Conservation (phyloP, 2,329 filamentous ascomycete species). For the Simplicillium aogashimaense region DNA sequence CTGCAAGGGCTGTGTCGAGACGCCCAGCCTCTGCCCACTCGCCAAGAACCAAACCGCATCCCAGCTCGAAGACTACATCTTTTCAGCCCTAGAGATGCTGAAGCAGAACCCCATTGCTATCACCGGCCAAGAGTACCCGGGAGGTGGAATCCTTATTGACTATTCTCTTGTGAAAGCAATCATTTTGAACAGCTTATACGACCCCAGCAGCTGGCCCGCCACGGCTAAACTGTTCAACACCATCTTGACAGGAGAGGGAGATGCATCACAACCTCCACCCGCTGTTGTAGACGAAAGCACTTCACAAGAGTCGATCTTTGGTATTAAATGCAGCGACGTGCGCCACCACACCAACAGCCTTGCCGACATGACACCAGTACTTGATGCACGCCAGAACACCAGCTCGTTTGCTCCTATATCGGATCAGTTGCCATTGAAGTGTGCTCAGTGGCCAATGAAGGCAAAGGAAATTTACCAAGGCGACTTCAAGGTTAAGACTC, state of each 20-base stretch:
- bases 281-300: background rate
- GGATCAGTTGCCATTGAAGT: background rate
- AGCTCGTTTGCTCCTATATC: background rate
- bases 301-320: background rate
- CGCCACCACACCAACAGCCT: background rate
- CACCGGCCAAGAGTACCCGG: background rate
- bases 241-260: background rate
- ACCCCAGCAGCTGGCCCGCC: background rate
- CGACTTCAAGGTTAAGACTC: slow-evolving; percentile 18
- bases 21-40: slow-evolving; percentile 12
- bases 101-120: background rate
- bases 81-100: background rate
- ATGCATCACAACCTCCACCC: background rate
- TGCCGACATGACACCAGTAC: background rate
- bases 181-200: background rate
- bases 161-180: background rate
- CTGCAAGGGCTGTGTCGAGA: slow-evolving; percentile 14
- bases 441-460: slow-evolving; percentile 4
- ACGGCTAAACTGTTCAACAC: background rate
- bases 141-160: background rate
- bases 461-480: slow-evolving; percentile 8
- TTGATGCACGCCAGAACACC: background rate
- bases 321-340: background rate
- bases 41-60: slow-evolving; percentile 8
- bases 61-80: slow-evolving; percentile 19